Conservation (phyloP, 805 yeast genomes). For the Candida xyloterini region DNA sequence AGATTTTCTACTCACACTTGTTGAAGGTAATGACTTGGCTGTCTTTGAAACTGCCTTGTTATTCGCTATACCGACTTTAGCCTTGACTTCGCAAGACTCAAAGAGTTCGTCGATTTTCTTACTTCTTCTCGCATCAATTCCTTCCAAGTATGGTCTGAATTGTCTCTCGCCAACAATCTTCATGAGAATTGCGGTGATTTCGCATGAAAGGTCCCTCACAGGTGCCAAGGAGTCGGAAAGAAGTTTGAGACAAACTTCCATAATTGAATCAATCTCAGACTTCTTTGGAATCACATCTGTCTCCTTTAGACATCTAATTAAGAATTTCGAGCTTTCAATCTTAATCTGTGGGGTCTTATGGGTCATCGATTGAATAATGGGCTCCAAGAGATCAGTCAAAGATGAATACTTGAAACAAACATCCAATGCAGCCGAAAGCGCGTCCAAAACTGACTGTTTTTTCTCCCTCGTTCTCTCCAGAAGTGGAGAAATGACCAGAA, state of each 20-base stretch:
- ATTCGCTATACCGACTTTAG: conserved; percentile 26
- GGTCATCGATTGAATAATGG: conserved; percentile 53
- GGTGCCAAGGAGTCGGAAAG: conserved; percentile 82
- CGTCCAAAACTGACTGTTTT: conserved; percentile 72
- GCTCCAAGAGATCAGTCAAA: conserved; percentile 55
- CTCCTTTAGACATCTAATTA: conserved; percentile 58
- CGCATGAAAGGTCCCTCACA: conserved; percentile 73
- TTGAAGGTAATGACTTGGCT: neutral
- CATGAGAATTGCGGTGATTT: conserved; percentile 76
- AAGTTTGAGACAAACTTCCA: conserved; percentile 56
- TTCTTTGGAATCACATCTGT: conserved; percentile 48
- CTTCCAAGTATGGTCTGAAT: conserved; percentile 55
- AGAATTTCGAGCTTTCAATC: conserved; percentile 62
- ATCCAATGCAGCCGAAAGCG: conserved; percentile 64
- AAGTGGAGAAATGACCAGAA: conserved; percentile 54
- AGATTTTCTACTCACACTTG: neutral
- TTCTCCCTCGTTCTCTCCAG: conserved; percentile 87
- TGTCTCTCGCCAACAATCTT: conserved; percentile 77
- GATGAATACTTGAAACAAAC: conserved; percentile 54
- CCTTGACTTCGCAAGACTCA: conserved; percentile 54
- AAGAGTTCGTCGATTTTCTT: conserved; percentile 61
- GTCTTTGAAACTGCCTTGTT: neutral
- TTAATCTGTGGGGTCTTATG: conserved; percentile 84
- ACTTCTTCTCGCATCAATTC: conserved; percentile 67
- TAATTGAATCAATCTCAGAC: conserved; percentile 54